phyloP scores from a whole-genome alignment of 441 rosid species.

The Adansonia gregorii region DNA sequence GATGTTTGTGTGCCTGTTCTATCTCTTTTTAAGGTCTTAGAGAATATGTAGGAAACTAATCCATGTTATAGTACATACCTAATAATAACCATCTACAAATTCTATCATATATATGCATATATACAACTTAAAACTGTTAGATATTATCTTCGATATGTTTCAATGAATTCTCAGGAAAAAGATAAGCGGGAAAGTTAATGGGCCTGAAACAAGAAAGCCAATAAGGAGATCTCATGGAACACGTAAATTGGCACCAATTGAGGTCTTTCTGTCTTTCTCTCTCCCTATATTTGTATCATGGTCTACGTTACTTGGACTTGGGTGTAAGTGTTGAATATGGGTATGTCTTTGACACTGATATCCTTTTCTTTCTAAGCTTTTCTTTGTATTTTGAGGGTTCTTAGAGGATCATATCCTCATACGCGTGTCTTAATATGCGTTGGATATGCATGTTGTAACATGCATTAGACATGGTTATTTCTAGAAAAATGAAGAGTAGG shows the following conservation, averaged over 20 bases:
- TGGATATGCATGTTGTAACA: too few species aligned
- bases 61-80: background rate
- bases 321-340: too few species aligned
- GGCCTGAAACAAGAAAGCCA: slow-evolving; percentile 66
- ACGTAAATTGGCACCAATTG: slow-evolving; percentile 62
- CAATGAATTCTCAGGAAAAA: slow-evolving; percentile 55
- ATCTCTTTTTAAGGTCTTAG: background rate
- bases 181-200: slow-evolving; percentile 55
- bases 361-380: too few species aligned
- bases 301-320: too few species aligned
- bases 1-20: background rate
- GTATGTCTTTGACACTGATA: too few species aligned
- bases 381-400: too few species aligned
- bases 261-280: slow-evolving; percentile 47
- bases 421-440: too few species aligned
- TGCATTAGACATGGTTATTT: too few species aligned
- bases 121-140: background rate
- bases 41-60: background rate
- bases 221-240: slow-evolving; percentile 53
- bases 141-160: background rate
- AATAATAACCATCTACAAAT: background rate
- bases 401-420: too few species aligned
- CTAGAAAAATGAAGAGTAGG: too few species aligned
- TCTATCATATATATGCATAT: background rate
- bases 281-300: background rate